Evolutionary conservation across 139 green algal genomes (phyloP).

Genomic region (Auxenochlorella pyrenoidosa): DNA sequence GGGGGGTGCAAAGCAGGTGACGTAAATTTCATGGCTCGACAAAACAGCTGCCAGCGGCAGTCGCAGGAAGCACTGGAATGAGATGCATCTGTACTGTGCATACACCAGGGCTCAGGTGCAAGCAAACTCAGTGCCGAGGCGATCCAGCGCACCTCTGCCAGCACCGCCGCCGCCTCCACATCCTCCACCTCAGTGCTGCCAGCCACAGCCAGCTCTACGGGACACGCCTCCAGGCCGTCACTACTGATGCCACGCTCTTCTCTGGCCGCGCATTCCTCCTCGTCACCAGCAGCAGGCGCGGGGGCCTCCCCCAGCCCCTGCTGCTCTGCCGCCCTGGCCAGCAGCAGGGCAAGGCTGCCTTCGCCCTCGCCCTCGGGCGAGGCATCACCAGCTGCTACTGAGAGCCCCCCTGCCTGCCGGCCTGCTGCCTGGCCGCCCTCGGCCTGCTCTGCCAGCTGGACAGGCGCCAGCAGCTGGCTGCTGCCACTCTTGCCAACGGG

Average conservation of each 20-base stretch:
- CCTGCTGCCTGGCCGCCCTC: no score
- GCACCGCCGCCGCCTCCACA: neutral
- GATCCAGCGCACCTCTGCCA: neutral
- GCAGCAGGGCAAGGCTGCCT: neutral
- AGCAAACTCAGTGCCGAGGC: neutral
- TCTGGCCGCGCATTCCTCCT: neutral
- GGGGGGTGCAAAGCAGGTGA: neutral
- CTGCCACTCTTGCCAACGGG: neutral
- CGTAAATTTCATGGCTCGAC: no score
- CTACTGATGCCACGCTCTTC: neutral
- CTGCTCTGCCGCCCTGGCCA: neutral
- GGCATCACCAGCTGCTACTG: neutral
- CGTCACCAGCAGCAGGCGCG: neutral
- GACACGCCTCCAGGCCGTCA: neutral
- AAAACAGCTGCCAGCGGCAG: no score
- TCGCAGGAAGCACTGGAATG: neutral
- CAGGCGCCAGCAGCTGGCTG: neutral
- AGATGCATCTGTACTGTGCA: no score
- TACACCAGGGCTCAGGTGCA: no score
- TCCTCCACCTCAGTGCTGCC: conserved; percentile 4
- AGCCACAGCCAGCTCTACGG: neutral
- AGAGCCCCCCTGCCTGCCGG: no score
- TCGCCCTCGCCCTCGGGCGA: neutral
- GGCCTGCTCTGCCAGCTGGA: neutral
- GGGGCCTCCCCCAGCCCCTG: no score